These are phyloP conservation scores for Cutaneotrichosporon dermatis DNA, from an alignment of 1,284 basidiomycete genomes.

Conservation along the genomic window DNA sequence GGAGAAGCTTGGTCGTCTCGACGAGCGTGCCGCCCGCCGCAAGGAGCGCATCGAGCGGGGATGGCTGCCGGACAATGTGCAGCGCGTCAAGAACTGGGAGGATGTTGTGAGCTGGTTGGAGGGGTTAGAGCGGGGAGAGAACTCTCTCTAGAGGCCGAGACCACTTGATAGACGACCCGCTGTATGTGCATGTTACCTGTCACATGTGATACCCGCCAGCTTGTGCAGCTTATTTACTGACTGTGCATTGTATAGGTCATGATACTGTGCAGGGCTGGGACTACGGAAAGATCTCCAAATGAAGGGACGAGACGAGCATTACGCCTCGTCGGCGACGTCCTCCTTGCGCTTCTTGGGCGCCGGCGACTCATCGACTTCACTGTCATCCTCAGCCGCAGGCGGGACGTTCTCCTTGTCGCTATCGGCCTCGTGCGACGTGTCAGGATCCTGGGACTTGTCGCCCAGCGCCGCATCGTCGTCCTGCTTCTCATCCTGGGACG, in stretches of 20 bases:
- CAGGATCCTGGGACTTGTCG: neutral
- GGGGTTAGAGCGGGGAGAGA: slow-evolving; percentile 2
- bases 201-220: no score
- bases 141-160: neutral
- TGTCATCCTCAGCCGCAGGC: neutral
- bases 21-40: slow-evolving; percentile 37
- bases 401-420: slow-evolving; percentile 1
- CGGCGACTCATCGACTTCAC: neutral
- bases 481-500: no score
- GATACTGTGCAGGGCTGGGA: no score
- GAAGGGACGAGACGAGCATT: no score
- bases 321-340: neutral
- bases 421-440: neutral
- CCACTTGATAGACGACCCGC: no score
- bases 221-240: neutral
- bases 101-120: slow-evolving; percentile 36
- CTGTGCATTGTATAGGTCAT: neutral
- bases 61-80: slow-evolving; percentile 44
- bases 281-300: no score
- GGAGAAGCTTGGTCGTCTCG: slow-evolving; percentile 43
- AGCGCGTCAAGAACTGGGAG: slow-evolving; percentile 41
- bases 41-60: slow-evolving; percentile 26
- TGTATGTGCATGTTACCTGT: no score
- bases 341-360: slow-evolving; percentile 1
- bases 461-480: neutral